These are phyloP conservation scores for Sarocladium strictum DNA, from an alignment of 2,329 filamentous ascomycete species.

Conservation along the genomic window DNA sequence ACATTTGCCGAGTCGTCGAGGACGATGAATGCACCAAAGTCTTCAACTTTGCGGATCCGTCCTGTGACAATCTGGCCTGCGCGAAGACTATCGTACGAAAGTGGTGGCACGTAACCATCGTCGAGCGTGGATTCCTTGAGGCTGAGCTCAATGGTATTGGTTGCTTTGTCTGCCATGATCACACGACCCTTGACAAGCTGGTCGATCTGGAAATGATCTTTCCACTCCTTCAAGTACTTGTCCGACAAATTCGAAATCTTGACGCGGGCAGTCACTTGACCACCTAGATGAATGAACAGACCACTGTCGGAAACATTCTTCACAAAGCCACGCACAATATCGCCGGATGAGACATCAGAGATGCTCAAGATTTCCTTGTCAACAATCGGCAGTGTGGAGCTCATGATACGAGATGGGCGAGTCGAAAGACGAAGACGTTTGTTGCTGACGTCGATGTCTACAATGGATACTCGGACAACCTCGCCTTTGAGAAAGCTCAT, in stretches of 20 bases:
- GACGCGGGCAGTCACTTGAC: slow-evolving; percentile 74
- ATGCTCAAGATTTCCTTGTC: slow-evolving; percentile 72
- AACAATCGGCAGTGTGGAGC: slow-evolving; percentile 72
- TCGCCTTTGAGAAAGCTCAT: slow-evolving; percentile 75
- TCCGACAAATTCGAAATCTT: slow-evolving; percentile 87
- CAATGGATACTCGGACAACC: slow-evolving; percentile 78
- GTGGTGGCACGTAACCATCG: slow-evolving; percentile 65
- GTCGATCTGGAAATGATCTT: slow-evolving; percentile 77
- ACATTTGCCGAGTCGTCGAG: slow-evolving; percentile 83
- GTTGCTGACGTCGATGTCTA: slow-evolving; percentile 74
- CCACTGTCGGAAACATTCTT: slow-evolving; percentile 87
- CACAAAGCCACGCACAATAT: slow-evolving; percentile 84
- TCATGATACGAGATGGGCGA: slow-evolving; percentile 82
- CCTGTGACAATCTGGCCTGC: slow-evolving; percentile 79
- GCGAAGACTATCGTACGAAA: slow-evolving; percentile 72
- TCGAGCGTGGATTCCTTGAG: slow-evolving; percentile 82
- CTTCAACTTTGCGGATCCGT: slow-evolving; percentile 86
- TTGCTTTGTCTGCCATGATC: slow-evolving; percentile 60
- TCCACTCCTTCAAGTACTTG: slow-evolving; percentile 91
- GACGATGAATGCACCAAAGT: slow-evolving; percentile 91
- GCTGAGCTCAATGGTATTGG: slow-evolving; percentile 75
- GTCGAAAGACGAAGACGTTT: slow-evolving; percentile 79
- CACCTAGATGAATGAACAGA: slow-evolving; percentile 78
- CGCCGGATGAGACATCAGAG: slow-evolving; percentile 67
- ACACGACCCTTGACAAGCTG: slow-evolving; percentile 88